Base-by-base conservation (phyloP, 2,329 filamentous ascomycete genomes). In the Ramularia endophylla region DNA sequence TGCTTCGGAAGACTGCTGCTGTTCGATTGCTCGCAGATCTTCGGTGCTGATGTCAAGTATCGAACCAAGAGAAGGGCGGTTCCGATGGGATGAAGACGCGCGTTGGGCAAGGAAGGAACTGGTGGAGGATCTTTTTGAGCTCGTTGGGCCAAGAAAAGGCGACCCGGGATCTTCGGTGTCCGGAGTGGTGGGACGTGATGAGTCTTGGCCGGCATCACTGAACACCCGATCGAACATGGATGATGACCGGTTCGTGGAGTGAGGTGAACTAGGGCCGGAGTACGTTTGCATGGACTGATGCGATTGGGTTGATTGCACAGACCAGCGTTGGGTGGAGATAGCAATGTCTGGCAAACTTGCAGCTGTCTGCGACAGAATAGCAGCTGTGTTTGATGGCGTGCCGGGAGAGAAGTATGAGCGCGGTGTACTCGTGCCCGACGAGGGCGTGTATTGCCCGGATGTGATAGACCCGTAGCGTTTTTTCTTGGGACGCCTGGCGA, bases 201-300 rank as follows among this genome's bases (percentile, higher is more conserved):
- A 81, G 38, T 86, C 82, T 13, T 72, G 69, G 5, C 62, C 69
- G 33, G 67, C 70, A 41, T 73, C 74, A 48, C 72, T 74, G 51
- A 83, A 78, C 8, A 76, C 67, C 22, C 79, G 75, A 60, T 95
- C 90, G 55, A 95, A 95, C 34, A 95, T 70, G 0, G 85, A 80
- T 9, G 77, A 87, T 37, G 77, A 77, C 13, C 83, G 78, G 48
- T 69, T 64, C 20, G 79, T 80, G 1, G 87, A 92, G 32, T 74
- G 76, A 0, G 92, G 89, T 3, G 90, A 95, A 53, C 82, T 88
- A 2, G 88, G 83, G 2, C 83, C 74, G 0, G 89, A 94, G 2
- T 84, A 87, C 7, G 38, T 39, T 2, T 77, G 73, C 43, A 83
- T 64, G 5, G 69, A 79, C 8, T 85, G 81, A 0, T 78, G 78